These are phyloP conservation scores for Ceratobasidium sp. DNA, from an alignment of 1,284 basidiomycete species.

Conservation along the genomic window DNA sequence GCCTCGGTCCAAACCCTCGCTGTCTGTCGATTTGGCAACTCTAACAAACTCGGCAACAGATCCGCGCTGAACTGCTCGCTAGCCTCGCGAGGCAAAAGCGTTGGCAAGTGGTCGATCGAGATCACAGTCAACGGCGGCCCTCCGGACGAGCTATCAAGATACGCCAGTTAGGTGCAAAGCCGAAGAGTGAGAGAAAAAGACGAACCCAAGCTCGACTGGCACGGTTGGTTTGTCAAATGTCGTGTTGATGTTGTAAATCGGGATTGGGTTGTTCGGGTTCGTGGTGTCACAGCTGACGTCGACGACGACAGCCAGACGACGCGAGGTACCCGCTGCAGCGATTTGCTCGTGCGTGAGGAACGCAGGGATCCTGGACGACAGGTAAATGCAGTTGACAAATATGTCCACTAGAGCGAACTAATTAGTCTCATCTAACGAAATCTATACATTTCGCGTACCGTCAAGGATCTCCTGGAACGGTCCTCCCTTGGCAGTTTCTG, in stretches of 20 bases:
- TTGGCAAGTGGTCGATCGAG: conserved; percentile 98
- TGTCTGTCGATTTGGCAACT: conserved; percentile 70
- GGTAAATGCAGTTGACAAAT: conserved; percentile 99
- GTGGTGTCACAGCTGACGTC: conserved; percentile 99
- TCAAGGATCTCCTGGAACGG: conserved; percentile 96
- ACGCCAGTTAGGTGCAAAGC: conserved; percentile 5
- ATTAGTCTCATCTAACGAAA: background rate
- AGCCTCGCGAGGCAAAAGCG: conserved; percentile 92
- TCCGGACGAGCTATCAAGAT: background rate
- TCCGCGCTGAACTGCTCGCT: conserved; percentile 96
- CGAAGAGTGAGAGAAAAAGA: conserved; percentile 44
- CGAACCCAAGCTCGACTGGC: conserved; percentile 78
- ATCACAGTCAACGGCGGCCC: conserved; percentile 79
- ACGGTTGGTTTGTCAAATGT: conserved; percentile 95
- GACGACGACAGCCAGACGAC: conserved; percentile 85
- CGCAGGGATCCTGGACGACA: conserved; percentile 85
- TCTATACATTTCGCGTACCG: conserved; percentile 51
- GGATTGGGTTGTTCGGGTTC: conserved; percentile 98
- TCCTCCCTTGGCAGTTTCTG: conserved; percentile 95
- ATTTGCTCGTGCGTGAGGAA: conserved; percentile 85
- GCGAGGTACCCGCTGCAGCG: conserved; percentile 67
- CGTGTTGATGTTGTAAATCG: conserved; percentile 95
- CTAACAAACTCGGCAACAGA: conserved; percentile 84
- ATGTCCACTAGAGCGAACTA: conserved; percentile 72
- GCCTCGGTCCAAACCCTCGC: conserved; percentile 91